Base-by-base conservation (phyloP, 148 eudicot genomes). In the Drosera capensis region DNA sequence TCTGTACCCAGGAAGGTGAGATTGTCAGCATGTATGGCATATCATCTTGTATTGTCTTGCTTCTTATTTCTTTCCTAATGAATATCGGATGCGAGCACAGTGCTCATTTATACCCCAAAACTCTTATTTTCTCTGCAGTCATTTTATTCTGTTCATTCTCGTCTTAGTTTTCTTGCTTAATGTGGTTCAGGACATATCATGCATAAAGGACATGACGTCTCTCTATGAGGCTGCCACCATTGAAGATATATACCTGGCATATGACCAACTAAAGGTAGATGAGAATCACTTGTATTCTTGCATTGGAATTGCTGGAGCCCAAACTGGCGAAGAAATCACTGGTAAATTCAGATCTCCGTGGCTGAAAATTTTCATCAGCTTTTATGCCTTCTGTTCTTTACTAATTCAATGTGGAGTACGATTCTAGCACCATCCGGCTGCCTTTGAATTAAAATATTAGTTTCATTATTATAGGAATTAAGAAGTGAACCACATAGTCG, bases 1-100 rank as follows among this genome's bases (percentile, higher is more conserved):
- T 78, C 87, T 60, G 82, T 90, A 45, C 87, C 92, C 5, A 80
- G 84, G 58, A 90, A 90, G 93, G 97, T 83, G 59, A 55, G 40
- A 15, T 14, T 17, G 7, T 17, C 8, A 4, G 20, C 23, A 34
- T 11, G n/a, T n/a, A n/a, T 34, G 6, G 11, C 14, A 2, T 34
- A 34, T 15, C 6, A 34, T 2, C 8, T 2, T 34, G 42, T n/a
- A 14, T 11, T 28, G 49, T 45, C 20, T 49, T 34, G 15, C 39
- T 44, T n/a, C 55, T 45, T 43, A 7, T n/a, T 40, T 48, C 13
- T 25, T 34, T 40, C 37, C 20, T 18, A 36, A 50, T 17, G 42
- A 29, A 20, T 48, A 20, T 43, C 23, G 13, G 19, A 48, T 0
- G 23, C 8, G 2, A 13, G 23, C 8, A 1, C 23, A 41, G 21